phyloP scores from a whole-genome alignment of 2,329 filamentous ascomycete species.

The Colletotrichum spinosum region DNA sequence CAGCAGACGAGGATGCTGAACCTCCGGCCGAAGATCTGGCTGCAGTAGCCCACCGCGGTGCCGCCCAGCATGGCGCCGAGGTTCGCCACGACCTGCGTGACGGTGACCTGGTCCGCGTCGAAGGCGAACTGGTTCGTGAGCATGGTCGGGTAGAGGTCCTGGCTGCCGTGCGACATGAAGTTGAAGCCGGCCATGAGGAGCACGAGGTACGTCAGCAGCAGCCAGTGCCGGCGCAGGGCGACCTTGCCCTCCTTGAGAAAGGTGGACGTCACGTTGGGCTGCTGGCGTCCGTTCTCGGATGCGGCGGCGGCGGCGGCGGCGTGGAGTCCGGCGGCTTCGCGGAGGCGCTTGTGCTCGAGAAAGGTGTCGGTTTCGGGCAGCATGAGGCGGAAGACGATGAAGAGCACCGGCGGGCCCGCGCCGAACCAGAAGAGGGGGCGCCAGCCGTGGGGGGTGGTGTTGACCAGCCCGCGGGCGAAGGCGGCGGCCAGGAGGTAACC shows the following conservation, averaged over 20 bases:
- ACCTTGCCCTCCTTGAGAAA: slow-evolving; percentile 84
- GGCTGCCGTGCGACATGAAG: slow-evolving; percentile 85
- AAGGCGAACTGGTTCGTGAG: slow-evolving; percentile 67
- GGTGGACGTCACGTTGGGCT: slow-evolving; percentile 67
- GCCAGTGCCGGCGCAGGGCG: slow-evolving; percentile 83
- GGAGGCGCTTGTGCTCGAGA: slow-evolving; percentile 72
- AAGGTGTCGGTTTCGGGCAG: slow-evolving; percentile 85
- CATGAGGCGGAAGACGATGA: slow-evolving; percentile 82
- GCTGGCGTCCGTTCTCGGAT: slow-evolving; percentile 11
- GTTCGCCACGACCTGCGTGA: slow-evolving; percentile 79
- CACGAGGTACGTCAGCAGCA: slow-evolving; percentile 83
- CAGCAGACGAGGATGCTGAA: slow-evolving; percentile 76
- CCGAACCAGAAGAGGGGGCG: slow-evolving; percentile 91
- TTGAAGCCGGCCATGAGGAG: slow-evolving; percentile 92
- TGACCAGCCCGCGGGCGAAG: slow-evolving; percentile 74
- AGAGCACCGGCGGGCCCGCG: slow-evolving; percentile 80
- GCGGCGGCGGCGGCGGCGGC: neutral
- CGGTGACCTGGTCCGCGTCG: slow-evolving; percentile 67
- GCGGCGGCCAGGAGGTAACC: slow-evolving; percentile 73
- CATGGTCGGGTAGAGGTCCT: slow-evolving; percentile 73
- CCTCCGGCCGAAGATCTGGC: slow-evolving; percentile 76
- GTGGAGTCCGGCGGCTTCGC: slow-evolving; percentile 53
- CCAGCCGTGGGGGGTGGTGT: slow-evolving; percentile 85
- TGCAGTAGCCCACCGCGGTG: slow-evolving; percentile 73
- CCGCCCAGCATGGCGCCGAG: slow-evolving; percentile 78